Percentiles rank a stretch among this genome's conserved stretches.
Conservation (phyloP, 1,284 basidiomycete species). For the Grifola frondosa region DNA sequence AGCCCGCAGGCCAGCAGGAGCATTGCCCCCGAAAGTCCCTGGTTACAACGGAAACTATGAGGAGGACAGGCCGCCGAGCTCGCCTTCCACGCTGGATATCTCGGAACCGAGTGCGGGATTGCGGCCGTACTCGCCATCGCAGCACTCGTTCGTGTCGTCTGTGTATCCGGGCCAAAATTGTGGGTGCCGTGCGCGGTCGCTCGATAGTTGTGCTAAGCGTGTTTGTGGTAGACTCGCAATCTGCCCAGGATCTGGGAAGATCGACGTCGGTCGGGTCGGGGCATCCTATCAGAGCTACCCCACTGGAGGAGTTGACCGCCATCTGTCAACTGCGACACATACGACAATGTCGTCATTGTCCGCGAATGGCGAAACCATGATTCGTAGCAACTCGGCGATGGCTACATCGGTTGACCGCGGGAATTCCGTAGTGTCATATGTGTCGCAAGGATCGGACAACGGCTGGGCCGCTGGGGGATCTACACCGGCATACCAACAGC, state of each 20-base stretch:
- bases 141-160: constrained; percentile 14
- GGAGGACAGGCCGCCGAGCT: constrained; percentile 23
- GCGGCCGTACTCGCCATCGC: constrained; percentile 15
- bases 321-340: constrained; percentile 21
- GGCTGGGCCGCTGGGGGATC: constrained; percentile 20
- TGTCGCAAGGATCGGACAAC: constrained; percentile 23
- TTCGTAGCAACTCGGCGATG: constrained; percentile 19
- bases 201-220: background rate
- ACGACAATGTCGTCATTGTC: constrained; percentile 23
- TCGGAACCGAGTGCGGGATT: constrained; percentile 21
- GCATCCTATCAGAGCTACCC: constrained; percentile 16
- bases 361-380: constrained; percentile 19
- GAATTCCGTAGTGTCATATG: constrained; percentile 28
- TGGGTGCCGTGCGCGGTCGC: background rate
- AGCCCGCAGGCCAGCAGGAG: constrained; percentile 19
- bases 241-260: constrained; percentile 15
- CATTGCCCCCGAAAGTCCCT: constrained; percentile 18
- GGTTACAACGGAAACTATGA: constrained; percentile 19
- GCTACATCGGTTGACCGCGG: constrained; percentile 30
- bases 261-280: constrained; percentile 20
- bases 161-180: constrained; percentile 1
- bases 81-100: constrained; percentile 25
- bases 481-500: constrained; percentile 17
- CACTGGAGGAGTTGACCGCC: constrained; percentile 20
- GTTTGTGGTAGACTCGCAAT: constrained; percentile 10